Evolutionary conservation across 73 alveolate species (phyloP).

Genomic region (Breviolum minutum): DNA sequence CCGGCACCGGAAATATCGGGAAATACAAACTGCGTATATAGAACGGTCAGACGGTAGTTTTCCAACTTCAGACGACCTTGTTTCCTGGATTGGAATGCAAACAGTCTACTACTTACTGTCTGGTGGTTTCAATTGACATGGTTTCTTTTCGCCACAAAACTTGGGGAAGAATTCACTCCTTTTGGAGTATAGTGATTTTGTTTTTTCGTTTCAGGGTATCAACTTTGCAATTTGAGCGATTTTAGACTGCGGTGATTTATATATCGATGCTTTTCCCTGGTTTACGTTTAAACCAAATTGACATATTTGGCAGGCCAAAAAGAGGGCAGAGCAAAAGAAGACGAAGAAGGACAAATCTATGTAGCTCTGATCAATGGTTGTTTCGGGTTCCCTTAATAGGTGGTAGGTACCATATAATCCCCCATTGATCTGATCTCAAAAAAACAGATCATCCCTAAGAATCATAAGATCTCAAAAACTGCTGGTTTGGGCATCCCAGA

Average conservation of each 20-base stretch:
- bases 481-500: background rate
- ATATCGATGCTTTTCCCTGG: background rate
- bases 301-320: slow-evolving; percentile 25
- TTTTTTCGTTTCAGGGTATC: no score
- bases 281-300: background rate
- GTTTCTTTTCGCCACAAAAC: background rate
- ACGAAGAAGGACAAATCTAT: slow-evolving; percentile 84
- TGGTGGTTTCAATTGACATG: no score
- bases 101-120: no score
- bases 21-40: no score
- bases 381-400: background rate
- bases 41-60: no score
- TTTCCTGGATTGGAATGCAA: no score
- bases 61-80: no score
- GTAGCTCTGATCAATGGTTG: slow-evolving; percentile 3
- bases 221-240: background rate
- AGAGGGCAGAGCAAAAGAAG: slow-evolving; percentile 93
- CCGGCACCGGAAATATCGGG: no score
- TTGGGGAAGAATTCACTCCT: background rate
- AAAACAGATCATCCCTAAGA: background rate
- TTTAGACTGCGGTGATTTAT: no score
- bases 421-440: no score
- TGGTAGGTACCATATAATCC: no score
- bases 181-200: no score
- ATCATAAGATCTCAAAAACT: background rate